Conservation (phyloP, 2,329 filamentous ascomycete genomes). For the Clarireedia paspali region DNA sequence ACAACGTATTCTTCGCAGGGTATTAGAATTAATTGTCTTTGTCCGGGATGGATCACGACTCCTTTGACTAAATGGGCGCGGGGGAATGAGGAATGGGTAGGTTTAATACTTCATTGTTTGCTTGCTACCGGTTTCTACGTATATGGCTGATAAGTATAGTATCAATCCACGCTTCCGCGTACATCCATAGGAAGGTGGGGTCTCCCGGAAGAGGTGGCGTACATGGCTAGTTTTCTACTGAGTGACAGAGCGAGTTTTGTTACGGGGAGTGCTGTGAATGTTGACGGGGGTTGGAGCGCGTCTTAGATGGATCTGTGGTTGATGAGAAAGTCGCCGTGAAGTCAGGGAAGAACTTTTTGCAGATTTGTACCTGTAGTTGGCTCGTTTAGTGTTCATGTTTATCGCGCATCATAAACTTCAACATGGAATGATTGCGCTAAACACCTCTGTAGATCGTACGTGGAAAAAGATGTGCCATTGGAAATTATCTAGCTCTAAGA, state of each 20-base stretch:
- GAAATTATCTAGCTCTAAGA: no score
- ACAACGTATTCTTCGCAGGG: conserved; percentile 22
- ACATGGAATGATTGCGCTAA: no score
- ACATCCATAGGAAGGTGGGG: conserved; percentile 16
- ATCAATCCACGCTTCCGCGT: conserved; percentile 2
- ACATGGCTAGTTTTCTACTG: conserved; percentile 17
- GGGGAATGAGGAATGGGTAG: conserved; percentile 6
- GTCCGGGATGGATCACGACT: conserved; percentile 21
- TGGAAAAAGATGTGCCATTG: no score
- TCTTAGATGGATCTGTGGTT: background rate
- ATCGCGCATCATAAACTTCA: no score
- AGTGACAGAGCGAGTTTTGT: conserved; percentile 21
- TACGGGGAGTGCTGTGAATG: conserved; percentile 13
- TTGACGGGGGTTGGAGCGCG: conserved; percentile 19
- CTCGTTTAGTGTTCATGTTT: no score
- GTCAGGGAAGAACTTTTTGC: no score
- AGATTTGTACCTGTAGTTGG: no score
- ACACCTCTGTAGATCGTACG: no score
- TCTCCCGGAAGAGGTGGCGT: conserved; percentile 16
- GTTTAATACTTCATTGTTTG: background rate
- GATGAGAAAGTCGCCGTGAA: no score
- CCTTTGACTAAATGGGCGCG: conserved; percentile 6
- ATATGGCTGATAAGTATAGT: background rate
- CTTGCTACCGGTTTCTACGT: background rate
- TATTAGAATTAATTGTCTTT: conserved; percentile 20